These are phyloP conservation scores for Abrus precatorius DNA, from an alignment of 306 rosid species.

Conservation along the genomic window DNA sequence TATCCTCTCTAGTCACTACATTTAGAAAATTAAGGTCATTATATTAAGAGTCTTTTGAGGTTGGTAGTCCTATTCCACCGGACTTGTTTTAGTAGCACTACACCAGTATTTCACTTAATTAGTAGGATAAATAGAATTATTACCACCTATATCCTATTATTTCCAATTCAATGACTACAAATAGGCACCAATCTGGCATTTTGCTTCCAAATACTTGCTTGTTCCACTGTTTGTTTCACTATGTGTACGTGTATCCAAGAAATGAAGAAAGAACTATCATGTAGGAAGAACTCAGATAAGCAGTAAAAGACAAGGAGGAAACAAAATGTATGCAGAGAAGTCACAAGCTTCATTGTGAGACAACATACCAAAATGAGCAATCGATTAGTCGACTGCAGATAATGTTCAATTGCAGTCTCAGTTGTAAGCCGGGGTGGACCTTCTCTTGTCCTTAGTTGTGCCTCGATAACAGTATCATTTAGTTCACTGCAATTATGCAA, in stretches of 20 bases:
- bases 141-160: neutral
- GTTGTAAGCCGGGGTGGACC: constrained; percentile 76
- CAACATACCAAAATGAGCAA: constrained; percentile 83
- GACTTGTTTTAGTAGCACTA: neutral
- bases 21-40: no score
- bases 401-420: constrained; percentile 63
- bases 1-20: no score
- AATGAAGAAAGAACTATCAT: constrained; percentile 29
- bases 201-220: constrained; percentile 6
- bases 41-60: no score
- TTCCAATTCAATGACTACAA: no score
- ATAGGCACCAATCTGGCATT: neutral
- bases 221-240: neutral
- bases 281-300: constrained; percentile 14
- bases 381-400: constrained; percentile 72
- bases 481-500: constrained; percentile 72
- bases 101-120: neutral
- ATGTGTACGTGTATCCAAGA: constrained; percentile 2
- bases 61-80: neutral
- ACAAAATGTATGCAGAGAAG: constrained; percentile 16
- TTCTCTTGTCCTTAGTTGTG: constrained; percentile 60
- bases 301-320: constrained; percentile 16
- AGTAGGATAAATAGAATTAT: neutral
- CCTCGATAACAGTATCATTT: constrained; percentile 85
- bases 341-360: constrained; percentile 42